Conservation (phyloP, 2,329 filamentous ascomycete species). For the Pyrenochaeta sp. region DNA sequence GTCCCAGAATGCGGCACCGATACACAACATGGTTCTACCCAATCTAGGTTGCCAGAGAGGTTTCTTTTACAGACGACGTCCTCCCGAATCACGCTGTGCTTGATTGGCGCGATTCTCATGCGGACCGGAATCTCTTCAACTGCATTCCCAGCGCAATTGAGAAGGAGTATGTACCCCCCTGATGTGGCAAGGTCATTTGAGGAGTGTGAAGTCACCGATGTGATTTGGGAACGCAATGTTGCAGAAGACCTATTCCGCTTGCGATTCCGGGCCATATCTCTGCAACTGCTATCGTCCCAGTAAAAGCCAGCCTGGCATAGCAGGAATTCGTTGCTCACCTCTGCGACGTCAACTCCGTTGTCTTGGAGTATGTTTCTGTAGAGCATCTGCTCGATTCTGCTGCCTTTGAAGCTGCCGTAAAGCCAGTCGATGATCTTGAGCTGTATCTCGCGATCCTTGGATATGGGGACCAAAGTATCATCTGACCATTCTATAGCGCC, state of each 20-base stretch:
- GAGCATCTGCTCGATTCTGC: too few relatives aligned
- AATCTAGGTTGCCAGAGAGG: not conserved
- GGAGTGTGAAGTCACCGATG: conserved; percentile 2
- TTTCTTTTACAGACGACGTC: conserved; percentile 1
- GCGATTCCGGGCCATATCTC: too few relatives aligned
- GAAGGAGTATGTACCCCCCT: not conserved
- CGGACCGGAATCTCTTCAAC: not conserved
- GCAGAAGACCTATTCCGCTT: not conserved
- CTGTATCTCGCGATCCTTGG: too few relatives aligned
- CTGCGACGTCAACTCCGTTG: too few relatives aligned
- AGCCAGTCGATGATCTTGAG: too few relatives aligned
- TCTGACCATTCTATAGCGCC: too few relatives aligned
- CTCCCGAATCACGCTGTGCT: conserved; percentile 8
- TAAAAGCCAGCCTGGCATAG: too few relatives aligned
- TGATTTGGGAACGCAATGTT: not conserved
- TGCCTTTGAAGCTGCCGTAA: too few relatives aligned
- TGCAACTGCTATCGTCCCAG: too few relatives aligned
- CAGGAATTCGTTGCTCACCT: too few relatives aligned
- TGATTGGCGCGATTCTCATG: conserved; percentile 3
- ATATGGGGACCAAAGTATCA: too few relatives aligned
- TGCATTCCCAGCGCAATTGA: not conserved
- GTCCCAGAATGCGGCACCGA: not conserved
- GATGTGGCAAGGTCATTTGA: not conserved
- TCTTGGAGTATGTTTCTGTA: too few relatives aligned
- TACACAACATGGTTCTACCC: not conserved